phyloP scores from a whole-genome alignment of 1,284 basidiomycete species.

The Leccinum angustisporum region DNA sequence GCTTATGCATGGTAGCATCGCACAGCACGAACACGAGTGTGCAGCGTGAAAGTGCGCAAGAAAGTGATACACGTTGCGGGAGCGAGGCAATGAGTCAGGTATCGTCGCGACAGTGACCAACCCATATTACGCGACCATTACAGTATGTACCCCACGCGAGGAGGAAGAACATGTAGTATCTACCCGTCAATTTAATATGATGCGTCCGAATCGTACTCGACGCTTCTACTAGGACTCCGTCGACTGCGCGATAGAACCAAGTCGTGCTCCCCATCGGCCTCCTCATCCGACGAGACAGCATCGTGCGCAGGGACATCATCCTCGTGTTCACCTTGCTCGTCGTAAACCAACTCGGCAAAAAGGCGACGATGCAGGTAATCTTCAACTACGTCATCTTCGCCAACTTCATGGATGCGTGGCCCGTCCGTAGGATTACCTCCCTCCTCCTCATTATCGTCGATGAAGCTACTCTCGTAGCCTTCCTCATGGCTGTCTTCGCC shows the following conservation, averaged over 20 bases:
- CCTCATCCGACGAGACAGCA: slow-evolving; percentile 22
- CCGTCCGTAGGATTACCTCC: slow-evolving; percentile 5
- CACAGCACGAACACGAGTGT: slow-evolving; percentile 36
- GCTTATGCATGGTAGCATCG: slow-evolving; percentile 28
- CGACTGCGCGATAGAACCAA: not conserved
- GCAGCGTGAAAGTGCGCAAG: slow-evolving; percentile 23
- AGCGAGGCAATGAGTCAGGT: slow-evolving; percentile 22
- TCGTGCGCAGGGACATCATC: slow-evolving; percentile 1
- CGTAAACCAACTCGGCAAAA: slow-evolving; percentile 17
- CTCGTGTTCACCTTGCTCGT: slow-evolving; percentile 17
- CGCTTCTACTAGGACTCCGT: not conserved
- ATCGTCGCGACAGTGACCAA: slow-evolving; percentile 11
- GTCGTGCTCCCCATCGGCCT: slow-evolving; percentile 8
- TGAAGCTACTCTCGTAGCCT: slow-evolving; percentile 51
- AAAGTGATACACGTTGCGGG: slow-evolving; percentile 25
- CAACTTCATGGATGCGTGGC: slow-evolving; percentile 29
- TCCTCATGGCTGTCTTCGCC: slow-evolving; percentile 31
- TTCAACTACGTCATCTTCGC: slow-evolving; percentile 15
- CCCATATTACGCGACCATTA: slow-evolving; percentile 13
- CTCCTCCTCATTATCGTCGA: slow-evolving; percentile 41
- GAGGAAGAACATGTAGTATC: not conserved
- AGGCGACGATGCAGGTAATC: not conserved
- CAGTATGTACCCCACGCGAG: not conserved
- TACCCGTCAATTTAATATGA: slow-evolving; percentile 6
- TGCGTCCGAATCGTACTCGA: slow-evolving; percentile 20